phyloP scores from a whole-genome alignment of 2,329 filamentous ascomycete species.

The Cladosporium sp. region DNA sequence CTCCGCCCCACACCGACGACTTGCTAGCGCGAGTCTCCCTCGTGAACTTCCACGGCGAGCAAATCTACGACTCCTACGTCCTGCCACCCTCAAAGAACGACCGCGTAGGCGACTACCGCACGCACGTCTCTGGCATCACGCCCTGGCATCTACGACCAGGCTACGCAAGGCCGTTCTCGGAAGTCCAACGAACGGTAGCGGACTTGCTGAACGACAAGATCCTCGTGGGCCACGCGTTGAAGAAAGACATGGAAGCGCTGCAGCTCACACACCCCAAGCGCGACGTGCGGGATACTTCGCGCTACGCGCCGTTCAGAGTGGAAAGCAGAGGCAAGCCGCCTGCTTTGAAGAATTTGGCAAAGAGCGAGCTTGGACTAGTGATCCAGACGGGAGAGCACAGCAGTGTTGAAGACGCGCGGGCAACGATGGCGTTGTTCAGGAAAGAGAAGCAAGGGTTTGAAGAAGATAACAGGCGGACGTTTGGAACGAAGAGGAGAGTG shows the following conservation, averaged over 20 bases:
- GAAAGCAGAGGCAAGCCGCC: conserved; percentile 66
- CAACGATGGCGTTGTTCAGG: conserved; percentile 84
- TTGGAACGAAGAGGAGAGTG: conserved; percentile 32
- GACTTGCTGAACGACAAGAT: conserved; percentile 66
- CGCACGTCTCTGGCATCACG: conserved; percentile 75
- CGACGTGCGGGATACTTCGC: conserved; percentile 81
- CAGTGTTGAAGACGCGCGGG: conserved; percentile 72
- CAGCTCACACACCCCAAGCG: conserved; percentile 72
- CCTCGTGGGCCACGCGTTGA: conserved; percentile 77
- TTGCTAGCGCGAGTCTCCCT: conserved; percentile 81
- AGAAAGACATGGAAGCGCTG: conserved; percentile 71
- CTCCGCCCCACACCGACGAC: conserved; percentile 60
- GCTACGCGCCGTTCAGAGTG: conserved; percentile 69
- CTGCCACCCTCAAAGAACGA: conserved; percentile 50
- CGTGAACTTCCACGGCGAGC: conserved; percentile 88
- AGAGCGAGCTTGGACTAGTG: conserved; percentile 53
- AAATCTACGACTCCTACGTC: conserved; percentile 93
- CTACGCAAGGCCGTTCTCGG: conserved; percentile 56
- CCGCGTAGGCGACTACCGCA: conserved; percentile 89
- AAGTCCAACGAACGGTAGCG: conserved; percentile 70
- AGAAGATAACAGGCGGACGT: conserved; percentile 68
- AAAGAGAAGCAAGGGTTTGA: conserved; percentile 83
- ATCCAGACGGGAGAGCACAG: conserved; percentile 60
- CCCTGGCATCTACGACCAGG: conserved; percentile 63
- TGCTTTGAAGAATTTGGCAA: conserved; percentile 57